Conservation (phyloP, 441 rosid species). For the Eutrema salsugineum region DNA sequence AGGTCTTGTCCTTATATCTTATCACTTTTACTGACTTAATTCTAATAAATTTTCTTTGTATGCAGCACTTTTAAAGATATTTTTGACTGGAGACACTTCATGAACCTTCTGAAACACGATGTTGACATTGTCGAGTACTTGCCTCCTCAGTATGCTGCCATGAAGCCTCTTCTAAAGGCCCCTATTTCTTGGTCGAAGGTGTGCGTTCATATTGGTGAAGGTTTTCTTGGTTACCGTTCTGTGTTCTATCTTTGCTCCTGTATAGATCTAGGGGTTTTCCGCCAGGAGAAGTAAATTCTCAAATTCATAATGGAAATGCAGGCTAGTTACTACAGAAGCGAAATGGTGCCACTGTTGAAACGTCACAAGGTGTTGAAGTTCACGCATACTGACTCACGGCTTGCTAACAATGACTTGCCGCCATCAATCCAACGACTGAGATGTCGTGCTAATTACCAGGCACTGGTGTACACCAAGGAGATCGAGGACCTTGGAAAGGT, state of each 20-base stretch:
- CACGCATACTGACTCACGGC: slow-evolving; percentile 86
- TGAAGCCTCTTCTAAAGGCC: slow-evolving; percentile 69
- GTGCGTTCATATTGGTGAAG: not conserved
- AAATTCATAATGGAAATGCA: slow-evolving; percentile 36
- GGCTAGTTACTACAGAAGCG: slow-evolving; percentile 90
- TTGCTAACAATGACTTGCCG: slow-evolving; percentile 82
- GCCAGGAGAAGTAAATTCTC: slow-evolving; percentile 3
- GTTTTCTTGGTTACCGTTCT: slow-evolving; percentile 71
- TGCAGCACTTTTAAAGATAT: slow-evolving; percentile 91
- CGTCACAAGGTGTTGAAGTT: slow-evolving; percentile 79
- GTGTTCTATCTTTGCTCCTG: not conserved
- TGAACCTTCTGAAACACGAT: slow-evolving; percentile 67
- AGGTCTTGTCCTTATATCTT: slow-evolving; percentile 47
- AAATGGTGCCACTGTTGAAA: slow-evolving; percentile 60
- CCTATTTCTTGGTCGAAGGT: slow-evolving; percentile 99
- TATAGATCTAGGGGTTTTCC: not conserved
- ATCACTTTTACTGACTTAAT: not conserved
- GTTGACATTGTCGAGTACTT: slow-evolving; percentile 74
- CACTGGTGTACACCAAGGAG: slow-evolving; percentile 60
- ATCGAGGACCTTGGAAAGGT: slow-evolving; percentile 69
- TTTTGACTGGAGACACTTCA: slow-evolving; percentile 91
- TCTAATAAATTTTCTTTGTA: not conserved
- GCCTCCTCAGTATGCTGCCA: slow-evolving; percentile 48
- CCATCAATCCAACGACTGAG: slow-evolving; percentile 69
- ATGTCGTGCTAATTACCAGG: slow-evolving; percentile 92